Percentiles rank a stretch among this genome's conserved stretches.
Conservation (phyloP, 1,139 yeast genomes). For the Magnusiomyces magnusii region DNA sequence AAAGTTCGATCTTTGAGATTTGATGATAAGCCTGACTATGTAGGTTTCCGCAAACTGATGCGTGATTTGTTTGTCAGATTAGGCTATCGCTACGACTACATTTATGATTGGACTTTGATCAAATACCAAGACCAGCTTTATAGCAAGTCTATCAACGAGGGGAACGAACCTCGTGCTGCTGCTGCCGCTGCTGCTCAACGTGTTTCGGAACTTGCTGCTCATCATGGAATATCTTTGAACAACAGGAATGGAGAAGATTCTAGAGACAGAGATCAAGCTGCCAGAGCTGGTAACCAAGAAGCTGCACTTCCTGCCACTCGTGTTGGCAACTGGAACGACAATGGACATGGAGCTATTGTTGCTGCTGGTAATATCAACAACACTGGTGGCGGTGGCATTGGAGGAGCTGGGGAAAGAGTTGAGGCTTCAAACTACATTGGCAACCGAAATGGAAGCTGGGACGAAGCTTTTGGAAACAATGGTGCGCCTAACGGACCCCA, state of each 20-base stretch:
- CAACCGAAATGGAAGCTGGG: not conserved
- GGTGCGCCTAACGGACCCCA: not conserved
- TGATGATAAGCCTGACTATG: conserved; percentile 95
- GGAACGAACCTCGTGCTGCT: conserved; percentile 5
- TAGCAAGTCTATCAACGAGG: conserved; percentile 36
- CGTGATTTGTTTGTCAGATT: conserved; percentile 85
- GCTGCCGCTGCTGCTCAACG: not conserved
- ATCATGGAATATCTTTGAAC: not conserved
- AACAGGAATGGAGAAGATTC: not conserved
- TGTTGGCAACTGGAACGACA: not conserved
- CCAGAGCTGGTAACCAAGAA: not conserved
- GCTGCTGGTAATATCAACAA: not conserved
- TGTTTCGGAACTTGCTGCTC: not conserved
- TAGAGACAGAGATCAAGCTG: not conserved
- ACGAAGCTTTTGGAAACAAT: not conserved
- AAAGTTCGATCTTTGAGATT: conserved; percentile 87
- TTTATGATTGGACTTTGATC: conserved; percentile 95
- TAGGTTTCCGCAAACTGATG: conserved; percentile 79
- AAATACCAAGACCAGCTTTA: conserved; percentile 57
- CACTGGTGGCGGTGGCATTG: too few relatives aligned
- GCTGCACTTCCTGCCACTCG: not conserved
- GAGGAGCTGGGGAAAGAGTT: too few relatives aligned
- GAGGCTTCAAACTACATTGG: too few relatives aligned
- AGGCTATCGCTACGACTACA: conserved; percentile 86
- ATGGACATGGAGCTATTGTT: not conserved